These are phyloP conservation scores for Martiniozyma abietophila DNA, from an alignment of 805 yeast genomes.

Conservation along the genomic window DNA sequence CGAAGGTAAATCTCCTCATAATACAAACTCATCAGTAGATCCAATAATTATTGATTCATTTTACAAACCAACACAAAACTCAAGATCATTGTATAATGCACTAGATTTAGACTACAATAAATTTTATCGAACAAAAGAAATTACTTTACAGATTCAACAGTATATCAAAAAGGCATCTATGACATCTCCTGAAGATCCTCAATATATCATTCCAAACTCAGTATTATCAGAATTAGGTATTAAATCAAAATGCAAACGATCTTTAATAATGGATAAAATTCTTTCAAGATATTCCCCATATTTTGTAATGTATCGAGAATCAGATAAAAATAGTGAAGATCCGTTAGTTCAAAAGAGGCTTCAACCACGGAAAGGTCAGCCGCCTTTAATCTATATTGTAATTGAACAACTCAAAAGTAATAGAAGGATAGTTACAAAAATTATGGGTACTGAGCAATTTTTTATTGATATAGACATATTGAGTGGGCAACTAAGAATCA, in stretches of 20 bases:
- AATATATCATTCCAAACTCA: slow-evolving; percentile 47
- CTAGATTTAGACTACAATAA: slow-evolving; percentile 28
- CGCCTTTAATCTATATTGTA: slow-evolving; percentile 56
- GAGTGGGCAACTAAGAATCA: slow-evolving; percentile 59
- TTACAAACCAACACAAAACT: slow-evolving; percentile 48
- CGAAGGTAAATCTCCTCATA: neutral
- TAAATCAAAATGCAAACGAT: slow-evolving; percentile 27
- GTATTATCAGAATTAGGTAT: slow-evolving; percentile 29
- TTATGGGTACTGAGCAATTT: slow-evolving; percentile 61
- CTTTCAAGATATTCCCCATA: slow-evolving; percentile 9
- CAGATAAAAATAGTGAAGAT: slow-evolving; percentile 16
- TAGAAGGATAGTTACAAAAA: slow-evolving; percentile 66
- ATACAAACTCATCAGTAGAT: slow-evolving; percentile 7
- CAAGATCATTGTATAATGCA: slow-evolving; percentile 38
- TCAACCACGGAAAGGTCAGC: slow-evolving; percentile 48
- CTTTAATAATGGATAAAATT: slow-evolving; percentile 1
- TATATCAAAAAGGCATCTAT: slow-evolving; percentile 54
- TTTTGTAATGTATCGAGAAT: slow-evolving; percentile 8
- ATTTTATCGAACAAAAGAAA: slow-evolving; percentile 44
- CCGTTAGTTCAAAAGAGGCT: slow-evolving; percentile 13
- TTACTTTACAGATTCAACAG: slow-evolving; percentile 41
- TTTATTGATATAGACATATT: slow-evolving; percentile 54
- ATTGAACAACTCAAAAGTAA: slow-evolving; percentile 74
- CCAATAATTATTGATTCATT: slow-evolving; percentile 27
- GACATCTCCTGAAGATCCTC: slow-evolving; percentile 38